Base-by-base conservation (phyloP, 371 early-diverging fungal species). In the Apophysomyces ossiformis region DNA sequence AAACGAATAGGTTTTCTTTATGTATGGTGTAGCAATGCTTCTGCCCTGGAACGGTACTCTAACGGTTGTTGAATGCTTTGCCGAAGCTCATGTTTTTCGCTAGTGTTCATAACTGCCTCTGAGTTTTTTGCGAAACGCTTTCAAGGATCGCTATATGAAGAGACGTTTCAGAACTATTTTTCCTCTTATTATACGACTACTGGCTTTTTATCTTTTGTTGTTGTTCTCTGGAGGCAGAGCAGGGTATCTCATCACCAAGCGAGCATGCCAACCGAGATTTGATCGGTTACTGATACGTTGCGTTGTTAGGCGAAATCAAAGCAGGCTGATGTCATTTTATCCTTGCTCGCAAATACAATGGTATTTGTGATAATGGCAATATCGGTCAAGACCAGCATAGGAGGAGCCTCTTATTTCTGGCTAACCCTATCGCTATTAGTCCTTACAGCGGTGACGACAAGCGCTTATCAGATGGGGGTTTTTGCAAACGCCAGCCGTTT, bases 31-130 rank as follows among this genome's bases (percentile, higher is more conserved):
- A 16, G 87, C 91, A 7, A 90, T 90, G 81, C 77, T 93, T 36
- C 73, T 93, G 13, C 91, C 92, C 15, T 93, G 93, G 93, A 93
- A 93, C 76, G 89, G 90, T 90, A 84, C 67, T n/a, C 41, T 26
- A 8, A 6, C 11, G 13, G 36, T 32, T 12, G 18, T 12, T 32
- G 50, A 58, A 36, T 57, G 64, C n/a, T 58, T 38, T 50, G 16
- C 63, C 41, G 7, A 45, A 37, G 3, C 68, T 18, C 50, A 50
- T 50, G 9, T 21, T 11, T 11, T 41, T 45, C 45, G 58, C 16
- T 60, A 90, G 88, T 90, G 35, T 92, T 92, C 64, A 93, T 93
- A 65, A 92, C 89, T 37, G 91, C 92, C 1, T 85, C 88, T 7
- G 90, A 87, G 59, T 93, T 86, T 74, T 93, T 91, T 76, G 80